Conservation (phyloP, 2,329 filamentous ascomycete genomes). For the Aspergillus sp. region DNA sequence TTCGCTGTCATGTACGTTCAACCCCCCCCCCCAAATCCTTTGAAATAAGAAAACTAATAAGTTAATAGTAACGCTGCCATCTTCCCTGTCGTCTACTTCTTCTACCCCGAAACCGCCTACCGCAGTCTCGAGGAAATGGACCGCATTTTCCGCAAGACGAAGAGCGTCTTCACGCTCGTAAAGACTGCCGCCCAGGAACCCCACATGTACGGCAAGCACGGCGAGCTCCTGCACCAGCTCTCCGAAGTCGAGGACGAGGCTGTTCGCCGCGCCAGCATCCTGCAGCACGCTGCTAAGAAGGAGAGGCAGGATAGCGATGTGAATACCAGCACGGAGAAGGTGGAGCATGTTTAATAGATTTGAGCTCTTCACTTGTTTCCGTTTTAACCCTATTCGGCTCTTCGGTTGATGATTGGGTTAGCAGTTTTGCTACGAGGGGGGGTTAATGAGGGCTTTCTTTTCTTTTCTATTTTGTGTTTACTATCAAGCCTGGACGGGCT, state of each 20-base stretch:
- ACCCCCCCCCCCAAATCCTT: background rate
- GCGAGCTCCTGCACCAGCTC: constrained; percentile 56
- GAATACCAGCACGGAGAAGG: constrained; percentile 17
- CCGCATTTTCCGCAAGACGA: constrained; percentile 61
- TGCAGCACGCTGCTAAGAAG: constrained; percentile 20
- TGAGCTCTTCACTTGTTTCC: background rate
- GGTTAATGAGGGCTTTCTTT: too few relatives aligned
- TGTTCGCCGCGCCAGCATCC: constrained; percentile 31
- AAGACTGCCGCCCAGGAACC: constrained; percentile 52
- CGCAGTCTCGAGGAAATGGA: constrained; percentile 69
- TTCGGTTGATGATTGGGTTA: background rate
- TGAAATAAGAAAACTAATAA: constrained; percentile 1
- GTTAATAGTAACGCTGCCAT: constrained; percentile 51
- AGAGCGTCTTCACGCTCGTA: constrained; percentile 50
- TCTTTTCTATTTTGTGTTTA: background rate
- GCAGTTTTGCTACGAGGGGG: background rate
- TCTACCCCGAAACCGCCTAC: constrained; percentile 61
- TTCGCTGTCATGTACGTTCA: constrained; percentile 52
- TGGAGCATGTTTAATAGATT: background rate
- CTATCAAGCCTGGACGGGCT: background rate
- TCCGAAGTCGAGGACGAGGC: constrained; percentile 45
- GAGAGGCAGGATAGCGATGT: constrained; percentile 16
- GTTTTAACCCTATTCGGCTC: background rate
- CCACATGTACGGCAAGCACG: constrained; percentile 58
- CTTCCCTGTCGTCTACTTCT: constrained; percentile 59